These are phyloP conservation scores for Lentinus brumalis DNA, from an alignment of 768 basidiomycete species.

Conservation along the genomic window DNA sequence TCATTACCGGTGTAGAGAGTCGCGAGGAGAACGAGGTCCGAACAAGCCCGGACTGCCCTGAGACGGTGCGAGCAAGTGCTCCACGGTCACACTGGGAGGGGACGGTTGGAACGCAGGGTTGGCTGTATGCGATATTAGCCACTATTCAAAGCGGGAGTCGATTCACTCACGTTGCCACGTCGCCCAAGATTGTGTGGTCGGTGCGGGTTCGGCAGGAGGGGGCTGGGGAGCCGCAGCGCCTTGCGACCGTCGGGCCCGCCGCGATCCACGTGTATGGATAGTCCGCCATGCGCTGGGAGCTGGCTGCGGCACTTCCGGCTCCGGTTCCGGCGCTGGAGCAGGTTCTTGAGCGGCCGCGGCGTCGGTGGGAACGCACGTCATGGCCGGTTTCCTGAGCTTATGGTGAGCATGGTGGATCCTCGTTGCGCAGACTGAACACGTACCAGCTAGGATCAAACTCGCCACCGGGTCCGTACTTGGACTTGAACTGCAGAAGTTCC, in stretches of 20 bases:
- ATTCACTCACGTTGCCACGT: slow-evolving; percentile 43
- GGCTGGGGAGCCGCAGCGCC: slow-evolving; percentile 15
- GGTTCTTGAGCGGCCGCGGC: slow-evolving; percentile 27
- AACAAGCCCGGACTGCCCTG: slow-evolving; percentile 68
- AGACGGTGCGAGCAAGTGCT: slow-evolving; percentile 55
- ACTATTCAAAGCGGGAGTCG: background rate
- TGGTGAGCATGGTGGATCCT: background rate
- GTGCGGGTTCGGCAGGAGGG: slow-evolving; percentile 18
- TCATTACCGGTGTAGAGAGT: slow-evolving; percentile 24
- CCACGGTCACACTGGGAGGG: slow-evolving; percentile 58
- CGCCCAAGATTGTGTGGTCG: slow-evolving; percentile 38
- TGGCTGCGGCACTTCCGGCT: slow-evolving; percentile 16
- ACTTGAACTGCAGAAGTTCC: slow-evolving; percentile 64
- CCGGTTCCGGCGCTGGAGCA: slow-evolving; percentile 23
- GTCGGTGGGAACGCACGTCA: slow-evolving; percentile 17
- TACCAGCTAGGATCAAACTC: slow-evolving; percentile 86
- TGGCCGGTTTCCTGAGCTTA: slow-evolving; percentile 15
- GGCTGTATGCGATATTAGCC: slow-evolving; percentile 41
- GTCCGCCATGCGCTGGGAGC: slow-evolving; percentile 25
- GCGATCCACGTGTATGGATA: slow-evolving; percentile 14
- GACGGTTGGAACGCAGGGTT: slow-evolving; percentile 59
- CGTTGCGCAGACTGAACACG: slow-evolving; percentile 7
- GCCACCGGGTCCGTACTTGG: slow-evolving; percentile 83
- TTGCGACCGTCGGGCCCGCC: slow-evolving; percentile 20
- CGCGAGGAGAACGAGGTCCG: slow-evolving; percentile 70